Evolutionary conservation across 345 rosid genomes (phyloP).

Genomic region (Eucalyptus marginata): DNA sequence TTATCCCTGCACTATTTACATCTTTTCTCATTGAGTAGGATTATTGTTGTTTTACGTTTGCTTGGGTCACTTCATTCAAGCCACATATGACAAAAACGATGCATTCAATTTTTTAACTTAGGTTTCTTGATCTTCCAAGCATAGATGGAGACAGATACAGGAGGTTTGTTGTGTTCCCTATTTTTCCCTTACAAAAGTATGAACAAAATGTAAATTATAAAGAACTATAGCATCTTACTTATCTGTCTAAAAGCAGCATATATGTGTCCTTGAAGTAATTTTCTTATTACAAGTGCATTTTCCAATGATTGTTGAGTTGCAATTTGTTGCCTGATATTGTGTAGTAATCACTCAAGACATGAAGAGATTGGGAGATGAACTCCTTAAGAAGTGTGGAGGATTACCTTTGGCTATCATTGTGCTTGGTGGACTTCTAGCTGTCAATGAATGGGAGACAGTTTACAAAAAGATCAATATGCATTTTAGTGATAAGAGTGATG

Average conservation of each 20-base stretch:
- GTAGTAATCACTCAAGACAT: background rate
- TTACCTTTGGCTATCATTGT: conserved; percentile 21
- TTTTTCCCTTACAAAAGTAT: background rate
- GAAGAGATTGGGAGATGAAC: conserved; percentile 14
- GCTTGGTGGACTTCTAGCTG: conserved; percentile 23
- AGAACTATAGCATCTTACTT: too few species aligned
- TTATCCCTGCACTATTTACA: background rate
- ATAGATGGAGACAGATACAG: background rate
- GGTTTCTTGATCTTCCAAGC: background rate
- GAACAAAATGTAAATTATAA: too few species aligned
- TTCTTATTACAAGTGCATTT: too few species aligned
- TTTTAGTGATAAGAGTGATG: background rate
- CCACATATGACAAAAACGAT: too few species aligned
- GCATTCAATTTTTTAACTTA: too few species aligned
- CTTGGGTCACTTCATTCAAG: too few species aligned
- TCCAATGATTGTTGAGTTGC: background rate
- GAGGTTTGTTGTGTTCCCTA: background rate
- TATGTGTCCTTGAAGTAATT: too few species aligned
- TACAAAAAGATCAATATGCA: background rate
- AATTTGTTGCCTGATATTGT: background rate
- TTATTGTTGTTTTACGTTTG: background rate
- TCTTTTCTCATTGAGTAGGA: background rate
- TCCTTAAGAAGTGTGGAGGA: conserved; percentile 20
- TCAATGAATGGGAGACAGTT: conserved; percentile 5
- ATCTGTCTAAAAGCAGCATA: background rate